Evolutionary conservation across 345 rosid genomes (phyloP).

Genomic region (Boechera stricta): DNA sequence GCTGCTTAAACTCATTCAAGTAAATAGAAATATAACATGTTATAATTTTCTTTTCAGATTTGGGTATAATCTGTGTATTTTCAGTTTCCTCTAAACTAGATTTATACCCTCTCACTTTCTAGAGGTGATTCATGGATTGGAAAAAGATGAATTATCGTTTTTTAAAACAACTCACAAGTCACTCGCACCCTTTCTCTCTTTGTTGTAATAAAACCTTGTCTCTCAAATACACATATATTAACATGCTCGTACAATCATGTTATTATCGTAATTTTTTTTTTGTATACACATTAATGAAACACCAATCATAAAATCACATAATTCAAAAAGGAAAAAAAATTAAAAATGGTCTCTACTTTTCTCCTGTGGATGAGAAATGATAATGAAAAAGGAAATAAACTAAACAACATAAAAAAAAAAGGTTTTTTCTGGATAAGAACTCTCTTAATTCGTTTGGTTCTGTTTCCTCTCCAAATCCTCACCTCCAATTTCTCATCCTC

Average conservation of each 20-base stretch:
- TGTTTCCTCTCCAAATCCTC: slow-evolving; percentile 7
- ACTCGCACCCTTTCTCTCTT: background rate
- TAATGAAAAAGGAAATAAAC: background rate
- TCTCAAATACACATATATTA: background rate
- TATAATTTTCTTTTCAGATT: too few relatives aligned
- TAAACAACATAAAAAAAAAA: slow-evolving; percentile 10
- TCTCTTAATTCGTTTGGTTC: slow-evolving; percentile 29
- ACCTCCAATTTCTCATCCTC: slow-evolving; percentile 30
- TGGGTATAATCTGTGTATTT: too few relatives aligned
- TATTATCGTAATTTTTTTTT: background rate
- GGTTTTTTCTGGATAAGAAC: slow-evolving; percentile 28
- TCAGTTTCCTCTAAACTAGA: too few relatives aligned
- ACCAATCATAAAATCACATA: background rate
- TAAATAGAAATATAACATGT: background rate
- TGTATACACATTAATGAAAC: background rate
- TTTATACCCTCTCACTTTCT: too few relatives aligned
- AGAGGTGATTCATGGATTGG: background rate
- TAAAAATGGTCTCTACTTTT: background rate
- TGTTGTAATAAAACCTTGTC: background rate
- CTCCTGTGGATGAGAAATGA: background rate
- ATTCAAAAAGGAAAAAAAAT: background rate
- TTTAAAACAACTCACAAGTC: background rate
- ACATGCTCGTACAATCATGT: background rate
- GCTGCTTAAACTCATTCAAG: background rate
- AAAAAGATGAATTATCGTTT: background rate